Evolutionary conservation across 768 basidiomycete genomes (phyloP).

Genomic region (Boletus reticuloceps): DNA sequence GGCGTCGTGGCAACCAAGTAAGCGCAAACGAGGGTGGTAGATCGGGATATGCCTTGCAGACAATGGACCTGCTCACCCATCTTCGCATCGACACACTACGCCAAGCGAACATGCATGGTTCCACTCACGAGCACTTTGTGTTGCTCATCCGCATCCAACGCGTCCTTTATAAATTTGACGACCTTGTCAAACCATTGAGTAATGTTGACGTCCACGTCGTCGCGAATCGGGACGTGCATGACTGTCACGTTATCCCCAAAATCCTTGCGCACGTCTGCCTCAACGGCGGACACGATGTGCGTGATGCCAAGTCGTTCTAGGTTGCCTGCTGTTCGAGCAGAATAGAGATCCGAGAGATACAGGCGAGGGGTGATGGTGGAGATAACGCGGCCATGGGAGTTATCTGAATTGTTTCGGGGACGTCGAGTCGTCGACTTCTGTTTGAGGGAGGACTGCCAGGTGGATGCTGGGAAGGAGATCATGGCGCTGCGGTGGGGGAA

Average conservation of each 20-base stretch:
- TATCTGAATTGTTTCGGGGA: constrained; percentile 4
- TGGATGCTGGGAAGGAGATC: constrained; percentile 32
- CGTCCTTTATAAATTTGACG: constrained; percentile 51
- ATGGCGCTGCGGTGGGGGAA: constrained; percentile 12
- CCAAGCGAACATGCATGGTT: background rate
- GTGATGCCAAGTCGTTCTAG: constrained; percentile 64
- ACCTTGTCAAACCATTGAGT: constrained; percentile 45
- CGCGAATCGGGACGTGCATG: constrained; percentile 53
- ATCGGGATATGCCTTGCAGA: constrained; percentile 70
- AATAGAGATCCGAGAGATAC: constrained; percentile 62
- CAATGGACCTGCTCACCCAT: constrained; percentile 62
- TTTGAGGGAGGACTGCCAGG: constrained; percentile 29
- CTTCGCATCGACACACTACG: background rate
- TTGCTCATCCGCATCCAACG: constrained; percentile 40
- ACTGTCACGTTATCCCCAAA: constrained; percentile 35
- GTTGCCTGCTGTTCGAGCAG: constrained; percentile 48
- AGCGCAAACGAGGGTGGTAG: constrained; percentile 72
- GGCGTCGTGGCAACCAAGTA: constrained; percentile 55
- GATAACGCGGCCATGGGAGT: constrained; percentile 20
- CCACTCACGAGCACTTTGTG: constrained; percentile 50
- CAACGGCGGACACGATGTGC: constrained; percentile 67
- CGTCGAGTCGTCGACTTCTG: constrained; percentile 16
- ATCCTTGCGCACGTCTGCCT: constrained; percentile 33
- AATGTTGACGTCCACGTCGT: constrained; percentile 41
- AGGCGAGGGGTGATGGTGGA: constrained; percentile 45